Evolutionary conservation across 139 green algal genomes (phyloP).

Genomic region (Closterium sp.): DNA sequence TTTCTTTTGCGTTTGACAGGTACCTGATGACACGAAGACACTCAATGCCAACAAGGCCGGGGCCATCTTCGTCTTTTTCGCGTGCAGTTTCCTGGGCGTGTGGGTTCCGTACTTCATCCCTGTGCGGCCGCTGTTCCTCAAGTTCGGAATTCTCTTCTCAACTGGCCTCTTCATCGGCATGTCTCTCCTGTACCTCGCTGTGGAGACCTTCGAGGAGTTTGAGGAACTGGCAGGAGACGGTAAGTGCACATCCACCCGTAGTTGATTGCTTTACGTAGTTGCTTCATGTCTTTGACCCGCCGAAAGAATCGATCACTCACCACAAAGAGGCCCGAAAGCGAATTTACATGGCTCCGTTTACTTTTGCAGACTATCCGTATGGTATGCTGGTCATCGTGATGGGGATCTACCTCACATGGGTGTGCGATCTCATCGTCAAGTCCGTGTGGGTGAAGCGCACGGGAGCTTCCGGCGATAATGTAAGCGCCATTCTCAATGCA

Average conservation of each 20-base stretch:
- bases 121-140: neutral
- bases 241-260: neutral
- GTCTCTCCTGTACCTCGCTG: neutral
- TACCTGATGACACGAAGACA: neutral
- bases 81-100: neutral
- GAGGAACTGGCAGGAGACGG: neutral
- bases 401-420: neutral
- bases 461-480: neutral
- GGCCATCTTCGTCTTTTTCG: neutral
- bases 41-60: neutral
- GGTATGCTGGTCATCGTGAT: neutral
- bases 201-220: neutral
- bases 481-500: neutral
- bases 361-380: neutral
- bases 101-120: constrained; percentile 20
- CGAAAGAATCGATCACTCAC: neutral
- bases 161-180: constrained; percentile 27
- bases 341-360: neutral
- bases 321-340: neutral
- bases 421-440: neutral
- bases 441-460: neutral
- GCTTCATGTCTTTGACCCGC: too few relatives aligned
- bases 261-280: too few relatives aligned
- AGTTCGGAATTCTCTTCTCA: constrained; percentile 18
- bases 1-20: neutral